Base-by-base conservation (phyloP, 345 rosid species). In the Corchorus olitorius region DNA sequence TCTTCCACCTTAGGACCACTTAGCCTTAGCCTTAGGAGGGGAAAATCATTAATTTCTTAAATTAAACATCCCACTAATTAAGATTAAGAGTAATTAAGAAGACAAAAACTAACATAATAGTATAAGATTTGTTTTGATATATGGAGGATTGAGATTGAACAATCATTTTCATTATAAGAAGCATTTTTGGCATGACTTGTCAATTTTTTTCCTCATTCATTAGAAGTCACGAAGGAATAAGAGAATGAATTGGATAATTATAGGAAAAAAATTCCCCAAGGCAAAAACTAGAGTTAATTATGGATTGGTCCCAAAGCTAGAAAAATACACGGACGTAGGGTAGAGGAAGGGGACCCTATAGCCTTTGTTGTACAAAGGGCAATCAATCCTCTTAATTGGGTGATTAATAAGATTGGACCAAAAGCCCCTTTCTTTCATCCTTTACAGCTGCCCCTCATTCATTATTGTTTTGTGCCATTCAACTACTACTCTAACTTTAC, bases 391-490 rank as follows among this genome's bases (percentile, higher is more conserved):
- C 74, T 81, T 70, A 78, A 78, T 81, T 74, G 76, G 66, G 17
- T 33, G 74, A 72, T 75, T 67, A 72, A 79, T 79, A 5, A 34
- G 55, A 55, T 39, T 69, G 76, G 81, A 71, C 79, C 74, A 13
- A 33, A 3, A 54, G 46, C 66, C 61, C 41, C 64, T 75, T 65
- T 70, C 82, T 76, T 0, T 59, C 76, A 22, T 35, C 62, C 78
- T 74, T 78, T 76, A 45, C 81, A 74, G 82, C 81, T 56, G 59
- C 76, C 68, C 0, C 15, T 3, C 41, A 37, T 43, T 75, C 64
- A 70, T 85, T 15, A 74, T 74, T 71, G 53, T 65, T 33, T 81
- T 80, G 73, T 62, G 50, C 71, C 78, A 12, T 60, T 74, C 80
- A 82, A 68, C 87, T 14, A 48, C 83, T 20, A 10, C 3, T 74